Evolutionary conservation across 2,329 filamentous ascomycete genomes (phyloP).

Genomic region (Simplicillium sp.): DNA sequence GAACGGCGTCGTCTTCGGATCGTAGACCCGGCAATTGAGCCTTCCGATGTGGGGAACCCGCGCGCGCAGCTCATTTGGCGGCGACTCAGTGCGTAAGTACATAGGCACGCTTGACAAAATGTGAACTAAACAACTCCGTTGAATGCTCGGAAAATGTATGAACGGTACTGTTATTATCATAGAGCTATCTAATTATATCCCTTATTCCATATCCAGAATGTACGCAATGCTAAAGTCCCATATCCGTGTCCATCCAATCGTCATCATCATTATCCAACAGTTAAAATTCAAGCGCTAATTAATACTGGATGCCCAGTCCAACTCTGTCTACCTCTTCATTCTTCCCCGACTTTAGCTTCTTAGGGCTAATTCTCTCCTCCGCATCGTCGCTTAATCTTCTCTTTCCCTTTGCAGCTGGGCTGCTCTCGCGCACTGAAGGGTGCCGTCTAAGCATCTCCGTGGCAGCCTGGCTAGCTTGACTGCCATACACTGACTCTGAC

Average conservation of each 20-base stretch:
- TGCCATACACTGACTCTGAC: conserved; percentile 47
- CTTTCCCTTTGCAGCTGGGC: conserved; percentile 37
- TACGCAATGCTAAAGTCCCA: neutral
- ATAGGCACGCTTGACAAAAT: too few species aligned
- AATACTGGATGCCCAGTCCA: conserved; percentile 44
- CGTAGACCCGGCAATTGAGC: conserved; percentile 6
- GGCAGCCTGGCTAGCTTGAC: conserved; percentile 69
- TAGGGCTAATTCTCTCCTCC: conserved; percentile 35
- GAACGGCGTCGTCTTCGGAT: conserved; percentile 2
- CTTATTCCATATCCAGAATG: too few species aligned
- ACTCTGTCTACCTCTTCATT: conserved; percentile 29
- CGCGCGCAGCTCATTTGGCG: neutral
- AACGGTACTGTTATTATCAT: neutral
- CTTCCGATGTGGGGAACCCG: neutral
- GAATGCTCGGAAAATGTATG: too few species aligned
- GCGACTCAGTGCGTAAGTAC: too few species aligned
- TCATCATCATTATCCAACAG: neutral
- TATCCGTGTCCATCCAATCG: neutral
- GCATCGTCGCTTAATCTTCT: conserved; percentile 35
- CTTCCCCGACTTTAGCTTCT: conserved; percentile 37
- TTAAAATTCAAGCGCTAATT: conserved; percentile 14
- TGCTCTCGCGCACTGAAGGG: conserved; percentile 12
- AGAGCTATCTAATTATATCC: too few species aligned
- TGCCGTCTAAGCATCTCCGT: conserved; percentile 62
- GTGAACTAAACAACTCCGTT: too few species aligned